phyloP scores from a whole-genome alignment of 1,139 yeast species.

The Geotrichum phurueaensis region DNA sequence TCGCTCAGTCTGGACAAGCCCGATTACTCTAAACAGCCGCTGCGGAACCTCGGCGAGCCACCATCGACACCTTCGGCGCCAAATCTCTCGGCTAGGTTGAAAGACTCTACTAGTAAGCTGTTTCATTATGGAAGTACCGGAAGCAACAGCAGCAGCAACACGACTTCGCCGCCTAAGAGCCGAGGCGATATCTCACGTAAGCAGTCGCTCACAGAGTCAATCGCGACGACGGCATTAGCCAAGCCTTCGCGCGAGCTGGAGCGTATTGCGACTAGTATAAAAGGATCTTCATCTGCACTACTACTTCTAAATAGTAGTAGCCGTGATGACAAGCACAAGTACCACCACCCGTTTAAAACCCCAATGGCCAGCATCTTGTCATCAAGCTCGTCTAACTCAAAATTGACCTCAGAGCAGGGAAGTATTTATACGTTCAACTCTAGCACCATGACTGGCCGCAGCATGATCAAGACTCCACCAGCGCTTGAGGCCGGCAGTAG shows the following conservation, averaged over 20 bases:
- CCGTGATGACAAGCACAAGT: slow-evolving; percentile 28
- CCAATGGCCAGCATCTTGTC: slow-evolving; percentile 40
- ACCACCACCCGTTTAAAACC: slow-evolving; percentile 38
- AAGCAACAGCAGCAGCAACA: slow-evolving; percentile 26
- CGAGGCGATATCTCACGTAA: slow-evolving; percentile 30
- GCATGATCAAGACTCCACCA: slow-evolving; percentile 29
- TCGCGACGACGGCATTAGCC: slow-evolving; percentile 38
- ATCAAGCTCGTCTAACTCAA: slow-evolving; percentile 46
- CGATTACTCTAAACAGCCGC: slow-evolving; percentile 18
- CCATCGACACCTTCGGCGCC: neutral
- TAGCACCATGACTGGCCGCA: slow-evolving; percentile 32
- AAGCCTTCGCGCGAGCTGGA: slow-evolving; percentile 42
- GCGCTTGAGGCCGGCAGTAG: slow-evolving; percentile 29
- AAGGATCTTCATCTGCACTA: slow-evolving; percentile 21
- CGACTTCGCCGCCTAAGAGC: slow-evolving; percentile 25
- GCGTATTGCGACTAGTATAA: slow-evolving; percentile 35
- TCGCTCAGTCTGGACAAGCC: neutral
- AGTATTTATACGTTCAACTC: slow-evolving; percentile 46
- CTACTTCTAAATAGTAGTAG: slow-evolving; percentile 20
- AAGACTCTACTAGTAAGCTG: slow-evolving; percentile 32
- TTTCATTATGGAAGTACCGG: slow-evolving; percentile 35
- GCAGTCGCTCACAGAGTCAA: slow-evolving; percentile 33
- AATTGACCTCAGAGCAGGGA: slow-evolving; percentile 39
- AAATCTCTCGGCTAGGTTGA: slow-evolving; percentile 26
- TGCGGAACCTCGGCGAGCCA: neutral